phyloP scores from a whole-genome alignment of 768 basidiomycete species.

The Tulasnella calospora region DNA sequence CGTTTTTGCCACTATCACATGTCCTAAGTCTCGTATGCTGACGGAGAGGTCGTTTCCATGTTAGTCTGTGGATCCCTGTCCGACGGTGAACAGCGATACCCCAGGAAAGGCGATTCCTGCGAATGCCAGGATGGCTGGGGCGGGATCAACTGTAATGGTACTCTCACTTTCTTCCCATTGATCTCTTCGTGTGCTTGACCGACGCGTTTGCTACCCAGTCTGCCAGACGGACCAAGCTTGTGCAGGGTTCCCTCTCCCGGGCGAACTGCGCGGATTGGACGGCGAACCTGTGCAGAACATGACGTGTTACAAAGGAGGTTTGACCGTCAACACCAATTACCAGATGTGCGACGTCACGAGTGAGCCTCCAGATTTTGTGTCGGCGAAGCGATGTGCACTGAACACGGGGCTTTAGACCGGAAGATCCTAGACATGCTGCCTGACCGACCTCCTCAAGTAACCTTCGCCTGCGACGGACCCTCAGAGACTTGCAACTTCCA shows the following conservation, averaged over 20 bases:
- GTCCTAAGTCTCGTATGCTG: background rate
- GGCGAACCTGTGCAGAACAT: conserved; percentile 51
- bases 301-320: conserved; percentile 91
- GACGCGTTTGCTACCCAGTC: conserved; percentile 45
- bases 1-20: conserved; percentile 35
- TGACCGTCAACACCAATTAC: conserved; percentile 90
- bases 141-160: conserved; percentile 97
- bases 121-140: conserved; percentile 93
- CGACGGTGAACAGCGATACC: conserved; percentile 78
- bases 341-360: conserved; percentile 99
- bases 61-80: conserved; percentile 91
- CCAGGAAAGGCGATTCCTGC: conserved; percentile 72
- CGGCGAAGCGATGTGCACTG: background rate
- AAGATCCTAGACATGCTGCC: conserved; percentile 95
- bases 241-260: conserved; percentile 61
- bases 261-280: conserved; percentile 36
- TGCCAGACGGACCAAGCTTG: conserved; percentile 82
- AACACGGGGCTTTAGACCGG: conserved; percentile 52
- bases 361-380: conserved; percentile 41
- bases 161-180: conserved; percentile 30
- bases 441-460: conserved; percentile 87
- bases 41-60: background rate
- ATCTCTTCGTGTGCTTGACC: background rate
- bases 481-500: conserved; percentile 81
- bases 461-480: conserved; percentile 77